Percentiles rank a stretch among this genome's conserved stretches.
Conservation (phyloP, 805 yeast genomes). For the Scheffersomyces stipitis region DNA sequence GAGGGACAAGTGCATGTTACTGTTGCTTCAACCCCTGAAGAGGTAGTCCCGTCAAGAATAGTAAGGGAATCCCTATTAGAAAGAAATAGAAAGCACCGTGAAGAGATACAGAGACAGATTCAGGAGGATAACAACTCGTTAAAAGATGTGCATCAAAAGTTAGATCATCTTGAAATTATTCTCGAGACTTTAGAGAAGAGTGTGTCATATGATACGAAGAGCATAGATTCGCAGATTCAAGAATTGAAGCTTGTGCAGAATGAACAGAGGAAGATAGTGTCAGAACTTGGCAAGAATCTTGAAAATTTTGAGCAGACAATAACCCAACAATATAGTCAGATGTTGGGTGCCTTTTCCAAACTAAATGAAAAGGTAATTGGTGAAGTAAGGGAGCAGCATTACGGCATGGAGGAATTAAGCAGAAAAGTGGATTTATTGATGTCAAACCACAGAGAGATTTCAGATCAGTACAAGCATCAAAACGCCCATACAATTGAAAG, state of each 20-base stretch:
- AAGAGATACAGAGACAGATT: constrained; percentile 11
- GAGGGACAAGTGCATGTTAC: constrained; percentile 43
- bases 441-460: constrained; percentile 39
- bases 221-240: constrained; percentile 11
- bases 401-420: constrained; percentile 29
- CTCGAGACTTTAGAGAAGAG: constrained; percentile 6
- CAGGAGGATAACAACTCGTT: constrained; percentile 5
- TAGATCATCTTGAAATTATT: constrained; percentile 5
- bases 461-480: constrained; percentile 23
- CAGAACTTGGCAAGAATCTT: constrained; percentile 17
- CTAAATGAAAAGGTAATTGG: constrained; percentile 39
- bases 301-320: constrained; percentile 26
- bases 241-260: constrained; percentile 16
- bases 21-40: constrained; percentile 16
- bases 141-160: constrained; percentile 8
- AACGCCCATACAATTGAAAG: constrained; percentile 3
- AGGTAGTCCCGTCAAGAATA: constrained; percentile 16
- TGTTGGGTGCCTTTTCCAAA: constrained; percentile 28
- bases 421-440: constrained; percentile 41
- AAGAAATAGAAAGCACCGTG: constrained; percentile 25
- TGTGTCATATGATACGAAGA: constrained; percentile 8
- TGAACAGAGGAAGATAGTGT: constrained; percentile 16
- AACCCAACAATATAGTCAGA: constrained; percentile 30
- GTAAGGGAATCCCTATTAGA: constrained; percentile 42
- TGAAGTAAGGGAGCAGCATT: constrained; percentile 42